Percentiles rank a stretch among this genome's conserved stretches.
phyloP scores from a whole-genome alignment of 495 filamentous ascomycete species.

The Aspergillus ellipticus region DNA sequence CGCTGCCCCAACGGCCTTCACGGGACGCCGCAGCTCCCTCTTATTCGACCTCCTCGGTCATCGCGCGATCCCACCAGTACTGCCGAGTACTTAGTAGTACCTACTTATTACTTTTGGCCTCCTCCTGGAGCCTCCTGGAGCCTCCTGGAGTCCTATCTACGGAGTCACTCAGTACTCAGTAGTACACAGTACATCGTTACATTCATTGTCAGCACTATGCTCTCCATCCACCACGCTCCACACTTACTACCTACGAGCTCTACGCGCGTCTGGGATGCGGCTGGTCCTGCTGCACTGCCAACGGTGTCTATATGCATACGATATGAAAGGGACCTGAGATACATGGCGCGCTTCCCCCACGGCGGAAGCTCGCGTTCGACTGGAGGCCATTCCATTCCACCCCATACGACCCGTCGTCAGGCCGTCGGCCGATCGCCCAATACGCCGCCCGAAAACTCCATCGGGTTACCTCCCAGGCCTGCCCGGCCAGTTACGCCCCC shows the following conservation, averaged over 20 bases:
- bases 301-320: slow-evolving; percentile 21
- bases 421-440: slow-evolving; percentile 1
- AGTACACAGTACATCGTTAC: no score
- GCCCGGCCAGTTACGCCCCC: neutral
- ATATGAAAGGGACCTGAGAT: slow-evolving; percentile 10
- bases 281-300: slow-evolving; percentile 5
- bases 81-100: neutral
- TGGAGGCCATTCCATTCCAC: slow-evolving; percentile 15
- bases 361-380: no score
- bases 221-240: neutral
- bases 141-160: no score
- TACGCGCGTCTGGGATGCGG: no score
- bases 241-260: no score
- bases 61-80: no score
- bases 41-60: neutral
- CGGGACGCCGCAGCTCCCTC: neutral
- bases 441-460: neutral
- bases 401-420: slow-evolving; percentile 11
- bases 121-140: no score
- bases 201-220: no score
- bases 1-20: neutral
- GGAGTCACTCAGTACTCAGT: neutral
- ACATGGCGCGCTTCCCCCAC: slow-evolving; percentile 12
- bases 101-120: no score
- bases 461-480: neutral